These are phyloP conservation scores for Saxophila tyrrhenica DNA, from an alignment of 495 filamentous ascomycete species.

Conservation along the genomic window DNA sequence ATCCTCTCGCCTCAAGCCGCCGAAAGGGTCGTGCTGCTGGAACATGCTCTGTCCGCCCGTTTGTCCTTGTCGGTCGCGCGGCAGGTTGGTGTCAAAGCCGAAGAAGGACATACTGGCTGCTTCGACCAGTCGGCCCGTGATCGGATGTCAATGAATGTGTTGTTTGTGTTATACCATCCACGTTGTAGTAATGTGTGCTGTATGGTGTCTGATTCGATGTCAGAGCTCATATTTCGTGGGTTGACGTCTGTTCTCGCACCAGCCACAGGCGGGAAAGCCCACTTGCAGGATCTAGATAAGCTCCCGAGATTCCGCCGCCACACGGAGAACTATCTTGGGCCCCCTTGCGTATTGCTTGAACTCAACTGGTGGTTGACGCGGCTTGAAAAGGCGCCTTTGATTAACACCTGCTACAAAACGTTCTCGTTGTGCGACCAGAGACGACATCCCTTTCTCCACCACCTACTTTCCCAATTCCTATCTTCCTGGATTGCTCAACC, in stretches of 20 bases:
- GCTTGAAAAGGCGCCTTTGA: too few relatives aligned
- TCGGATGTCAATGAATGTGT: background rate
- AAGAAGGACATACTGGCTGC: constrained; percentile 69
- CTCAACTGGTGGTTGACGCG: background rate
- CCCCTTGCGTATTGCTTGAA: too few relatives aligned
- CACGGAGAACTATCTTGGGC: too few relatives aligned
- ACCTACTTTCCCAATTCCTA: too few relatives aligned
- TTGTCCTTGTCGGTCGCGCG: constrained; percentile 41
- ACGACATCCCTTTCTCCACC: background rate
- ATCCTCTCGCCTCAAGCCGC: constrained; percentile 45
- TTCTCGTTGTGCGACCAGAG: background rate
- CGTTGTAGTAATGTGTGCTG: background rate
- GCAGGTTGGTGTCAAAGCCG: constrained; percentile 62
- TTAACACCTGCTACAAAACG: too few relatives aligned
- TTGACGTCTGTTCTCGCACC: background rate
- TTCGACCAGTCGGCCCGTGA: too few relatives aligned
- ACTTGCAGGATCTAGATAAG: too few relatives aligned
- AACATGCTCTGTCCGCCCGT: constrained; percentile 55
- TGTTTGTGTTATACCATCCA: background rate
- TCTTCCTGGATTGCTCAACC: background rate
- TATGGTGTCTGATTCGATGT: too few relatives aligned
- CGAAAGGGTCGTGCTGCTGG: constrained; percentile 79
- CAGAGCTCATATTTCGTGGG: too few relatives aligned
- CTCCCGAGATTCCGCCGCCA: too few relatives aligned
- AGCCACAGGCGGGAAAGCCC: background rate